Base-by-base conservation (phyloP, 495 filamentous ascomycete genomes). In the Penicillium canariense region DNA sequence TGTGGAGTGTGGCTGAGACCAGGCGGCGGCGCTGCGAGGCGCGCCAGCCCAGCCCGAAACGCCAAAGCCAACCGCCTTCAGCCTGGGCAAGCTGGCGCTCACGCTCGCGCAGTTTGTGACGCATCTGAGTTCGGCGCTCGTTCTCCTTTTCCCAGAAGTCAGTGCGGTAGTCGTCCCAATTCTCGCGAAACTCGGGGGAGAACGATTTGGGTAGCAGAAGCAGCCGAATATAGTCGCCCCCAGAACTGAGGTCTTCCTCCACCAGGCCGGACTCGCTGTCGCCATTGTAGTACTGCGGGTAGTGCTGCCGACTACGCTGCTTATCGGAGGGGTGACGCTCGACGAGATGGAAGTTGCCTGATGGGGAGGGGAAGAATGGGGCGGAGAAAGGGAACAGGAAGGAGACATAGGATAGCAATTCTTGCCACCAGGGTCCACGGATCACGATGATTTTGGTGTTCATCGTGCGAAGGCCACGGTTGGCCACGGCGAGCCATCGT, bases 111-210 rank as follows among this genome's bases (percentile, higher is more conserved):
- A 94, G 66, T 61, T 87, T 86, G 43, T 81, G 74, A 38, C 90
- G 81, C 32, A 96, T 73, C 42, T 87, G 68, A 5, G 84, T 81
- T 12, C 94, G 88, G 3, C 90, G 83, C 71, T 94, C 91, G 61
- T 98, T 98, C 70, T 98, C 95, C 55, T 84, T 86, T 59, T 96
- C 94, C 94, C 94, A 98, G 65, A 96, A 98, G 54, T 96, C 91
- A 25, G 86, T 81, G 30, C 95, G 81, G 69, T 93, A 98, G 4
- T 91, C 69, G 62, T 98, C 94, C 94, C 94, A 98, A 55, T 95
- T 96, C 64, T 96, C 90, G n/a, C 94, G 83, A 65, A 98, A 97
- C 48, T 88, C 88, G 0, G 95, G 87, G 10, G 90, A 92, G 59
- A 98, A 98, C 0, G 91, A 89, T 69, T 98, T 98, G 5, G 94